phyloP scores from a whole-genome alignment of 139 green algal genomes.

The Coelastrella sp. region DNA sequence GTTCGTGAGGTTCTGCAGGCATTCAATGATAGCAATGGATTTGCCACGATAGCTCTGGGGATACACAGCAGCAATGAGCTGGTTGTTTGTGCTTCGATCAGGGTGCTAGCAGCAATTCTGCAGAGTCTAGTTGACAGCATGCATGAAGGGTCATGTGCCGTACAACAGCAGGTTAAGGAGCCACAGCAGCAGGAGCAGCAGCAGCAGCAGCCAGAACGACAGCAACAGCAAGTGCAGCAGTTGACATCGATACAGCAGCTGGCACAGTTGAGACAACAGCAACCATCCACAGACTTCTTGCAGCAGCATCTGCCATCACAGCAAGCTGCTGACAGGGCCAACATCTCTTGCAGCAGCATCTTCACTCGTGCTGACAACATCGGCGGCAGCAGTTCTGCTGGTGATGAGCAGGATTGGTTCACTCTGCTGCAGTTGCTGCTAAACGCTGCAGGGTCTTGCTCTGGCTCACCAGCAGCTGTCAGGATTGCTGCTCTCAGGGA shows the following conservation, averaged over 20 bases:
- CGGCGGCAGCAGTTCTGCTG: too few species aligned
- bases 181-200: not conserved
- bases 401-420: not conserved
- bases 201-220: not conserved
- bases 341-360: too few species aligned
- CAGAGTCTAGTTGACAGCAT: not conserved
- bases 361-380: not conserved
- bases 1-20: not conserved
- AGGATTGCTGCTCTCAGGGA: not conserved
- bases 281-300: too few species aligned
- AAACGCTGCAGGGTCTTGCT: not conserved
- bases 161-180: too few species aligned
- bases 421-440: not conserved
- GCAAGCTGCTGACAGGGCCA: too few species aligned
- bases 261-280: too few species aligned
- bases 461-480: not conserved
- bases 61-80: slow-evolving; percentile 14
- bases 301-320: too few species aligned
- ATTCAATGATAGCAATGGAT: not conserved
- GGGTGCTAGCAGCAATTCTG: slow-evolving; percentile 16
- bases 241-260: too few species aligned
- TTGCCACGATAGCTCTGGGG: not conserved
- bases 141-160: not conserved
- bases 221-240: not conserved
- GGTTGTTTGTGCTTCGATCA: slow-evolving; percentile 10